These are phyloP conservation scores for Chytriomyces confervae DNA, from an alignment of 192 early-diverging fungal species.

Conservation along the genomic window DNA sequence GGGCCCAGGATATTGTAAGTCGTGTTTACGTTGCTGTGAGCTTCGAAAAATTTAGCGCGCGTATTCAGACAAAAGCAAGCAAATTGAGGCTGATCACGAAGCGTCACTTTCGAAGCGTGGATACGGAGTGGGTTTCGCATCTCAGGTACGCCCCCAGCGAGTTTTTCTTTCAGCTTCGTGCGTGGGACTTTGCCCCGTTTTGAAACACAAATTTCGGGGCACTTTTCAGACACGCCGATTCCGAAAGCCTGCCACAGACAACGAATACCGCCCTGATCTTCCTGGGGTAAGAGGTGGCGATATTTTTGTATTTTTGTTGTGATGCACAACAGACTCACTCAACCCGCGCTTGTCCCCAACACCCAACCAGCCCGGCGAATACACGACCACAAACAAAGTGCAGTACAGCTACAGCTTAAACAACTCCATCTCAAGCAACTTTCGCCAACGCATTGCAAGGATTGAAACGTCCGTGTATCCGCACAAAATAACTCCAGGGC, in stretches of 20 bases:
- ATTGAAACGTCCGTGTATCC: conserved; percentile 17
- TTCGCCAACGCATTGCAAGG: conserved; percentile 35
- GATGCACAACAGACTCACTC: background rate
- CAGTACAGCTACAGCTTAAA: conserved; percentile 43
- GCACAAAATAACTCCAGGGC: conserved; percentile 19
- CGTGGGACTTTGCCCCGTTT: background rate
- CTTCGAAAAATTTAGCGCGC: background rate
- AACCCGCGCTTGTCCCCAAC: background rate
- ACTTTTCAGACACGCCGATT: conserved; percentile 36
- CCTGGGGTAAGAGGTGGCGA: background rate
- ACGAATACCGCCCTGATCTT: conserved; percentile 30
- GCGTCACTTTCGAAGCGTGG: conserved; percentile 48
- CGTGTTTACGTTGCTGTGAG: background rate
- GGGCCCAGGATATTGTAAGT: conserved; percentile 59
- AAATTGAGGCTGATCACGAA: conserved; percentile 20
- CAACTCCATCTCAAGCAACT: conserved; percentile 48
- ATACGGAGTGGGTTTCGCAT: conserved; percentile 57
- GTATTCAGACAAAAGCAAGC: conserved; percentile 28
- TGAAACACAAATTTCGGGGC: background rate
- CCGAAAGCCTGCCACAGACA: conserved; percentile 46
- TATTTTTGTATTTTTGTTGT: background rate
- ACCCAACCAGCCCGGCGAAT: conserved; percentile 36
- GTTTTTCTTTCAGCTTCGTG: background rate
- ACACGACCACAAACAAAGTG: conserved; percentile 38
- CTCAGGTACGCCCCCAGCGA: conserved; percentile 43